A percentile compares a stretch with the other conserved stretches of the same genome.
Conservation (phyloP, 2,329 filamentous ascomycete species). For the Nigrospora osmanthi region DNA sequence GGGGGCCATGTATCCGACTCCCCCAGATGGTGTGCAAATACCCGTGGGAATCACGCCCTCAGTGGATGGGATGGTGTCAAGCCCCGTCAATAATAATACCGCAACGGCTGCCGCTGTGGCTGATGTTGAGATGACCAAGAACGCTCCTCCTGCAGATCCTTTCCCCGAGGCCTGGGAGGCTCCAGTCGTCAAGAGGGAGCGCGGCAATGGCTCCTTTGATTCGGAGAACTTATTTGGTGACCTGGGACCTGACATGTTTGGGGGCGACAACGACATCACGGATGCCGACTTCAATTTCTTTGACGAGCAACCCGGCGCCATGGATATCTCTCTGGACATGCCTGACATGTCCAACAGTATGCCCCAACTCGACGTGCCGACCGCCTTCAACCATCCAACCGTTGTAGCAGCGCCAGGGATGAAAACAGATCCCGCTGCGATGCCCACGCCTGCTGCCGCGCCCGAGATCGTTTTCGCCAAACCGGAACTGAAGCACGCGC, state of each 20-base stretch:
- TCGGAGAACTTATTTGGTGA: conserved; percentile 60
- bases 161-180: conserved; percentile 32
- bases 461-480: conserved; percentile 42
- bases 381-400: conserved; percentile 4
- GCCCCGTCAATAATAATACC: conserved; percentile 44
- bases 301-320: conserved; percentile 49
- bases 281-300: conserved; percentile 83
- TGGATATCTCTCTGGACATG: conserved; percentile 26
- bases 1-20: conserved; percentile 62
- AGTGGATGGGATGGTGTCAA: conserved; percentile 47
- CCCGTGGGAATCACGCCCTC: conserved; percentile 45
- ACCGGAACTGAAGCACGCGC: conserved; percentile 50
- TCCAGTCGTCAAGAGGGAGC: conserved; percentile 36
- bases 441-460: conserved; percentile 7
- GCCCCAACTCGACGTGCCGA: conserved; percentile 8
- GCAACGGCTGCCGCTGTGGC: conserved; percentile 17
- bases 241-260: conserved; percentile 62
- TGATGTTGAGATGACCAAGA: conserved; percentile 27
- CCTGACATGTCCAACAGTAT: conserved; percentile 17
- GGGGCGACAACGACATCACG: conserved; percentile 65
- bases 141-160: conserved; percentile 15
- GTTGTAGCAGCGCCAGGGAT: conserved; percentile 7
- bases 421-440: conserved; percentile 7
- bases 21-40: conserved; percentile 56
- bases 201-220: conserved; percentile 33